Conservation (phyloP, 768 basidiomycete species). For the Boletellus sp. region DNA sequence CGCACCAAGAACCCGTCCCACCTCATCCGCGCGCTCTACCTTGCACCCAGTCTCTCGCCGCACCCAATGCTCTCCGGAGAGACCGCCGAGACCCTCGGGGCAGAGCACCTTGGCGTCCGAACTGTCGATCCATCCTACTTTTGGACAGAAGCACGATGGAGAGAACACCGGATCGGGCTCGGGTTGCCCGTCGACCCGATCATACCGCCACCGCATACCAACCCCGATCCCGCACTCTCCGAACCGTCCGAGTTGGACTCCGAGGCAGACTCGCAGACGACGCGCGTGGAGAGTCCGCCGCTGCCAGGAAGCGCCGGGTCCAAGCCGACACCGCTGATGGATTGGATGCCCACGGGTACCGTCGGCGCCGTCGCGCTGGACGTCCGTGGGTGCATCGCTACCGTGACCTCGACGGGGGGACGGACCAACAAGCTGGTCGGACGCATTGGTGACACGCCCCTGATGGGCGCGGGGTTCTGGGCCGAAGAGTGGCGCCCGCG, state of each 20-base stretch:
- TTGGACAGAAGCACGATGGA: constrained; percentile 72
- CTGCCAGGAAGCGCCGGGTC: constrained; percentile 8
- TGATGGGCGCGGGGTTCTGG: constrained; percentile 79
- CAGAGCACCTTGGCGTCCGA: constrained; percentile 44
- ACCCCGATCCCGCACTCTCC: neutral
- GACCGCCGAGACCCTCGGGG: constrained; percentile 59
- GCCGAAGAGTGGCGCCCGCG: constrained; percentile 66
- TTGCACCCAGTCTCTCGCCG: constrained; percentile 55
- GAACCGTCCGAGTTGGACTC: no score
- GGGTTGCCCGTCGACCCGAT: constrained; percentile 68
- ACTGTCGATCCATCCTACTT: constrained; percentile 76
- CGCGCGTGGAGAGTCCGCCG: constrained; percentile 13
- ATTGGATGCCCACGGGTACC: constrained; percentile 68
- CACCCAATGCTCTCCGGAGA: constrained; percentile 71
- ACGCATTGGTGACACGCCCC: constrained; percentile 78
- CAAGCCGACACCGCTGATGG: constrained; percentile 33
- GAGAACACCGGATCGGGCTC: constrained; percentile 68
- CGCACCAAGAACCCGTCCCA: constrained; percentile 69
- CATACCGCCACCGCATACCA: constrained; percentile 30
- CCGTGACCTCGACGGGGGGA: constrained; percentile 78
- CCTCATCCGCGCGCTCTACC: constrained; percentile 66
- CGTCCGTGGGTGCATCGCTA: constrained; percentile 64
- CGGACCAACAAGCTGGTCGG: constrained; percentile 81
- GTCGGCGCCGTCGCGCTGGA: constrained; percentile 86
- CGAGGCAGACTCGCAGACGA: neutral